Evolutionary conservation across 768 basidiomycete genomes (phyloP).

Genomic region (Pleurotus cornucopiae): DNA sequence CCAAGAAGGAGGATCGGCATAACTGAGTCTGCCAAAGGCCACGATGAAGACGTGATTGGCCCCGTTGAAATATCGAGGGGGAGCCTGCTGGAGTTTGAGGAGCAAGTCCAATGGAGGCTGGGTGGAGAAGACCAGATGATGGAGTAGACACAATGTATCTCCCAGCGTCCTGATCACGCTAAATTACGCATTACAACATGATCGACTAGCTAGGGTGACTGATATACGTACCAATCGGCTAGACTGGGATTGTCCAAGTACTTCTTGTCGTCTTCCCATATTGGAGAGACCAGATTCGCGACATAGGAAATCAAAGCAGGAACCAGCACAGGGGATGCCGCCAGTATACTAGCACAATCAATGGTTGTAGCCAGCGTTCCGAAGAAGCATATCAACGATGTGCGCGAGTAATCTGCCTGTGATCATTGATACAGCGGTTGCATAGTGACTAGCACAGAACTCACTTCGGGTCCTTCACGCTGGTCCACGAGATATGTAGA

Average conservation of each 20-base stretch:
- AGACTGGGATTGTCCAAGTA: slow-evolving; percentile 31
- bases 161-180: slow-evolving; percentile 51
- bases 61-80: slow-evolving; percentile 57
- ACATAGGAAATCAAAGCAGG: slow-evolving; percentile 62
- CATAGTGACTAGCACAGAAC: slow-evolving; percentile 3
- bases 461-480: slow-evolving; percentile 38
- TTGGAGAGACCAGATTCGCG: slow-evolving; percentile 42
- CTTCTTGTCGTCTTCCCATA: slow-evolving; percentile 65
- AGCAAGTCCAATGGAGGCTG: slow-evolving; percentile 49
- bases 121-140: slow-evolving; percentile 54
- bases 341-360: slow-evolving; percentile 31
- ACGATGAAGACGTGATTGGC: slow-evolving; percentile 69
- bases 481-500: slow-evolving; percentile 46
- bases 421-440: neutral
- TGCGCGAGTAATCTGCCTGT: slow-evolving; percentile 15
- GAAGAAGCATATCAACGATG: slow-evolving; percentile 36
- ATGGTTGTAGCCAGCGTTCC: slow-evolving; percentile 35
- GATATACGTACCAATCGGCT: slow-evolving; percentile 30
- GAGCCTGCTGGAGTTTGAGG: slow-evolving; percentile 52
- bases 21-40: slow-evolving; percentile 73
- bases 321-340: slow-evolving; percentile 51
- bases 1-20: slow-evolving; percentile 64
- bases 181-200: neutral
- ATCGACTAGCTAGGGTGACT: neutral
- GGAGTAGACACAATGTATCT: slow-evolving; percentile 54